Conservation (phyloP, 345 rosid species). For the Durio zibethinus region DNA sequence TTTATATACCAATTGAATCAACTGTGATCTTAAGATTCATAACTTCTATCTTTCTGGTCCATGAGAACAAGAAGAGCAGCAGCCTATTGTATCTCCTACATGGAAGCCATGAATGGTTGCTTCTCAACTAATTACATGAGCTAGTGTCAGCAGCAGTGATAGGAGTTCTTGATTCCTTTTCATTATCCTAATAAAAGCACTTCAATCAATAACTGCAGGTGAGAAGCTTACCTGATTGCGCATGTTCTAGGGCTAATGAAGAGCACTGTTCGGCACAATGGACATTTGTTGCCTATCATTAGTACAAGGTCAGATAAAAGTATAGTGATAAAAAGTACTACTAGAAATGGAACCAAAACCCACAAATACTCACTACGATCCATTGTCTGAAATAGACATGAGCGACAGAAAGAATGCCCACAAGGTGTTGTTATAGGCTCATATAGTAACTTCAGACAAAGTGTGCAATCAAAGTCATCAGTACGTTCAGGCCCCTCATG, state of each 20-base stretch:
- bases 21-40: not conserved
- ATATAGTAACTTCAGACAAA: slow-evolving; percentile 82
- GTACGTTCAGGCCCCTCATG: slow-evolving; percentile 54
- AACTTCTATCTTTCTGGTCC: not conserved
- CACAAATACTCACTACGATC: slow-evolving; percentile 62
- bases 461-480: slow-evolving; percentile 90
- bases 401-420: slow-evolving; percentile 94
- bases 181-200: slow-evolving; percentile 8
- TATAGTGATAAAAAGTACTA: slow-evolving; percentile 7
- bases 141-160: slow-evolving; percentile 2
- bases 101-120: not conserved
- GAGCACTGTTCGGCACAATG: slow-evolving; percentile 85
- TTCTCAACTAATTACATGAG: slow-evolving; percentile 12
- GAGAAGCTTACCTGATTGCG: slow-evolving; percentile 62
- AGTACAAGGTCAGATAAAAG: slow-evolving; percentile 15
- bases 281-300: slow-evolving; percentile 86
- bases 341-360: slow-evolving; percentile 12
- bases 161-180: not conserved
- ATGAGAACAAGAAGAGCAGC: not conserved
- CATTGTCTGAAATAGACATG: slow-evolving; percentile 90
- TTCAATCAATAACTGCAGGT: not conserved
- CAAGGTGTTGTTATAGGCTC: slow-evolving; percentile 93
- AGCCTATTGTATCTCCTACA: slow-evolving; percentile 8
- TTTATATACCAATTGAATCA: not conserved
- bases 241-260: slow-evolving; percentile 83